Conservation (phyloP, 768 basidiomycete genomes). For the Leccinum rimulosum region DNA sequence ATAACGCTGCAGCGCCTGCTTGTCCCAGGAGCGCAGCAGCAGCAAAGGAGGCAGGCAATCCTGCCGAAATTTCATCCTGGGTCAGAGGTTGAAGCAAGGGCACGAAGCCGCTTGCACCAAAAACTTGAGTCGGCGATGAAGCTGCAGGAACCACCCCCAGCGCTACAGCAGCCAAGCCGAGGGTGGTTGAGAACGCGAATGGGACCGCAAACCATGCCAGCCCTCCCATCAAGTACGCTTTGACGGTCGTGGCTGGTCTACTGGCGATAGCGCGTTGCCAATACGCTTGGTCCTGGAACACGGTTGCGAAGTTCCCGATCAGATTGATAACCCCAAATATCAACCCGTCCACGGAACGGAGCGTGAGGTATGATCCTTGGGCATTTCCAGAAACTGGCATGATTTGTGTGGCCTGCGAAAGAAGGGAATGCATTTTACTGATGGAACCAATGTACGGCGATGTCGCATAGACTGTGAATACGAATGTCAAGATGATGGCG, state of each 20-base stretch:
- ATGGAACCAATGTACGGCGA: conserved; percentile 78
- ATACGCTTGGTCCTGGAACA: conserved; percentile 74
- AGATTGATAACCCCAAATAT: conserved; percentile 88
- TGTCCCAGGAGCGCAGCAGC: conserved; percentile 80
- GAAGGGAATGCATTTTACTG: conserved; percentile 72
- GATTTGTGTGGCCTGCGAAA: conserved; percentile 51
- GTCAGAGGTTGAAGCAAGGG: conserved; percentile 44
- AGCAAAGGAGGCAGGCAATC: conserved; percentile 81
- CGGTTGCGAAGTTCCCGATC: conserved; percentile 76
- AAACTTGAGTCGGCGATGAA: conserved; percentile 33
- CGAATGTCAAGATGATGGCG: conserved; percentile 73
- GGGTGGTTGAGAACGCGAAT: conserved; percentile 80
- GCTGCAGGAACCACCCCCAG: conserved; percentile 46
- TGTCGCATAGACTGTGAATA: conserved; percentile 82
- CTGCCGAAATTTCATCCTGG: conserved; percentile 75
- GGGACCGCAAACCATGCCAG: conserved; percentile 92
- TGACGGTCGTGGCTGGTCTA: conserved; percentile 79
- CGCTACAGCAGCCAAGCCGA: conserved; percentile 87
- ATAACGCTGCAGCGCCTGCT: conserved; percentile 73
- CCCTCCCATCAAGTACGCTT: conserved; percentile 88
- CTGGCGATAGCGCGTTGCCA: conserved; percentile 93
- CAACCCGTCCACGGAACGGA: conserved; percentile 72
- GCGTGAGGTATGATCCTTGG: conserved; percentile 80
- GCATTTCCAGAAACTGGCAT: conserved; percentile 80
- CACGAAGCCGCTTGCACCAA: conserved; percentile 47